Conservation (phyloP, 2,329 filamentous ascomycete species). For the Grosmannia clavigera region DNA sequence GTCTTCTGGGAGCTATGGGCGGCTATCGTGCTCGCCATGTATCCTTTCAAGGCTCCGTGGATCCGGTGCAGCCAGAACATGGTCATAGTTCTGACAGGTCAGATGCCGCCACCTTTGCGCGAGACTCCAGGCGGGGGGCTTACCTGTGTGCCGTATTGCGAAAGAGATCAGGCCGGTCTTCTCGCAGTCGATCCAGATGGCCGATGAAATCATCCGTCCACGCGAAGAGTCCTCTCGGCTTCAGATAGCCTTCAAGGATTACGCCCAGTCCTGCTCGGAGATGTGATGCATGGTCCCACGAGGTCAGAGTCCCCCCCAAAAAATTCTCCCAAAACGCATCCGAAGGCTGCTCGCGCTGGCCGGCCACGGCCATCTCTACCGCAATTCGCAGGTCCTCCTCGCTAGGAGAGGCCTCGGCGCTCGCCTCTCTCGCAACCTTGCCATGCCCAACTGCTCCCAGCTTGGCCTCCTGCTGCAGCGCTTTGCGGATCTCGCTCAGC, state of each 20-base stretch:
- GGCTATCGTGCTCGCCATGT: neutral
- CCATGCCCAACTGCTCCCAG: neutral
- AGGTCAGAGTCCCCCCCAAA: neutral
- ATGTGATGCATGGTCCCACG: neutral
- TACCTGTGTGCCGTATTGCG: slow-evolving; percentile 1
- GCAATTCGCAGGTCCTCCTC: neutral
- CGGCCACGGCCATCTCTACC: neutral
- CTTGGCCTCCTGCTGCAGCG: neutral
- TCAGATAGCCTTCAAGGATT: neutral
- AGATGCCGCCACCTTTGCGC: neutral
- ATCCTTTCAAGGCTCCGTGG: neutral
- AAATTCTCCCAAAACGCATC: neutral
- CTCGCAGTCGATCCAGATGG: neutral
- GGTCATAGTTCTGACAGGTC: neutral
- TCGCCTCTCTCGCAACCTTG: neutral
- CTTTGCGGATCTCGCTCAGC: neutral
- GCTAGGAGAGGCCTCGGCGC: neutral
- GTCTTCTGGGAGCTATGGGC: neutral
- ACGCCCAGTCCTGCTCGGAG: neutral
- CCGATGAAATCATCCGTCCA: neutral
- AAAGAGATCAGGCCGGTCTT: neutral
- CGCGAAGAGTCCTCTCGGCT: neutral
- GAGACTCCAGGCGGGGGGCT: neutral
- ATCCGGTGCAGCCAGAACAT: neutral
- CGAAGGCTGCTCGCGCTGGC: neutral